phyloP scores from a whole-genome alignment of 495 filamentous ascomycete genomes.

The Amphirosellinia nigrospora region DNA sequence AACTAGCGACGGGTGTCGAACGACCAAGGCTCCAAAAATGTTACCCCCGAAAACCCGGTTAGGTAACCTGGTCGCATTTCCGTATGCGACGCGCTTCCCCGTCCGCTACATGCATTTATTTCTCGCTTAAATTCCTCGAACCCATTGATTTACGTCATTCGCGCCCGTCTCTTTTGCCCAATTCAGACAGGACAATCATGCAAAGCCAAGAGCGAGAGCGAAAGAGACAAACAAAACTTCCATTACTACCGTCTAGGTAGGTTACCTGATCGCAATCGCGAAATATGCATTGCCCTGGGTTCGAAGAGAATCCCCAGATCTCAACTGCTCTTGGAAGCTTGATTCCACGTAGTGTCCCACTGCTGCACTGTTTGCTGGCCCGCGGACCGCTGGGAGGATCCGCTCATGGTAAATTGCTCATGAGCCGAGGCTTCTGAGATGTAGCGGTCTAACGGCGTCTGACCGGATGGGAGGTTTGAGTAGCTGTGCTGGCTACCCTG shows the following conservation, averaged over 20 bases:
- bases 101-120: constrained; percentile 12
- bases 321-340: constrained; percentile 10
- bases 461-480: not conserved
- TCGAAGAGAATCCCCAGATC: not conserved
- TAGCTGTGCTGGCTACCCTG: not conserved
- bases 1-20: not conserved
- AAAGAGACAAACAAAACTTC: not conserved
- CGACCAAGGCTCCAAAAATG: not conserved
- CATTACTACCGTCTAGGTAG: not conserved
- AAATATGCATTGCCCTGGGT: not conserved
- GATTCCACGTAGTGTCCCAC: constrained; percentile 1
- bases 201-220: too few relatives aligned
- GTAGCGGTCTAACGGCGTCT: not conserved
- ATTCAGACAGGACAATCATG: not conserved
- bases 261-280: constrained; percentile 6
- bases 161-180: not conserved
- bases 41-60: not conserved
- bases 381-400: not conserved
- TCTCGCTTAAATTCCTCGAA: constrained; percentile 18
- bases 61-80: not conserved
- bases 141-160: constrained; percentile 5
- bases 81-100: constrained; percentile 4
- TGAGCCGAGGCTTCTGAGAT: not conserved
- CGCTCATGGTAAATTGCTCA: not conserved
- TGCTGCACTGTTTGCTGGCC: constrained; percentile 13